A percentile compares a stretch with the other conserved stretches of the same genome.
Conservation (phyloP, 495 filamentous ascomycete species). For the Thermothielavioides terrestris region DNA sequence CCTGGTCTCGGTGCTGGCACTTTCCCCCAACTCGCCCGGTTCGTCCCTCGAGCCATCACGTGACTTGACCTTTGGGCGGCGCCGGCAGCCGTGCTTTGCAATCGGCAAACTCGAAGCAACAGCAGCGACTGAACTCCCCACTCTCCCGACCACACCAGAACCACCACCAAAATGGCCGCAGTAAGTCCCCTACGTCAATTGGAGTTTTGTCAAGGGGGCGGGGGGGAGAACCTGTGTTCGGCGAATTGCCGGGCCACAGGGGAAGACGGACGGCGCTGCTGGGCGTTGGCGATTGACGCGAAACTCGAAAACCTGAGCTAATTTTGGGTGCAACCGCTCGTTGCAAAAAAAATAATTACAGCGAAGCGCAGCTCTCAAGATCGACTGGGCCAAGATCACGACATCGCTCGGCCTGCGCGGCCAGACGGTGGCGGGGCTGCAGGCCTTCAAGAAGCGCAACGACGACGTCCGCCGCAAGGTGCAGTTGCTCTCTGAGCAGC, state of each 20-base stretch:
- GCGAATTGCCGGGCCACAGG: background rate
- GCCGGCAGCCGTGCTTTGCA: slow-evolving; percentile 20
- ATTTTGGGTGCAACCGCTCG: slow-evolving; percentile 31
- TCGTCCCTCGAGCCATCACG: slow-evolving; percentile 19
- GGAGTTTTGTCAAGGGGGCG: background rate
- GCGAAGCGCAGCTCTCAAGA: slow-evolving; percentile 97
- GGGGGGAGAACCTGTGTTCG: background rate
- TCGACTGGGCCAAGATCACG: slow-evolving; percentile 94
- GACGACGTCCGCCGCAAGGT: slow-evolving; percentile 96
- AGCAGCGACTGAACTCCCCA: slow-evolving; percentile 39
- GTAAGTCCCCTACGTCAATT: slow-evolving; percentile 52
- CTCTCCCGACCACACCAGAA: slow-evolving; percentile 33
- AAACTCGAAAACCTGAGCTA: slow-evolving; percentile 46
- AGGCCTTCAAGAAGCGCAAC: slow-evolving; percentile 98
- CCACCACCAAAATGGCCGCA: slow-evolving; percentile 73
- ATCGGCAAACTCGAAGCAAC: slow-evolving; percentile 24
- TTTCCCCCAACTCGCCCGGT: too few relatives aligned
- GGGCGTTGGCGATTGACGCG: background rate
- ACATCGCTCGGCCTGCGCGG: slow-evolving; percentile 91
- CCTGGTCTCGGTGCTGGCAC: too few relatives aligned
- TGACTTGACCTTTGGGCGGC: slow-evolving; percentile 18
- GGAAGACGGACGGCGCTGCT: background rate
- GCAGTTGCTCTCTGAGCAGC: slow-evolving; percentile 62
- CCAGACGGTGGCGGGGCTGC: slow-evolving; percentile 79
- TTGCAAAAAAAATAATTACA: slow-evolving; percentile 40